phyloP scores from a whole-genome alignment of 768 basidiomycete species.

The Hygrophorus pudorinus region DNA sequence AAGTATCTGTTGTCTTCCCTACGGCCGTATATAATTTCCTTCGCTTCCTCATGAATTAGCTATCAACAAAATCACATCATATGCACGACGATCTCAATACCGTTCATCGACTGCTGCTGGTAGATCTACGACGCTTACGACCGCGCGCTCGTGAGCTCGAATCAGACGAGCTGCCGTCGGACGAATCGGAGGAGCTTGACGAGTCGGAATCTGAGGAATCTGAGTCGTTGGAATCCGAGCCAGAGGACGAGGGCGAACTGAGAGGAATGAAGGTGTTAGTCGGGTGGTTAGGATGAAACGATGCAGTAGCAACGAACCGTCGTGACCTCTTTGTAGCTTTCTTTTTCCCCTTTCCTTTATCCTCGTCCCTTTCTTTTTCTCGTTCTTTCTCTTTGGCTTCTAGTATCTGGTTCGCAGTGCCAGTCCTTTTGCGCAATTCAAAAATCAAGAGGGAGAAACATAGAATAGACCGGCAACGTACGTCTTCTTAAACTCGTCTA shows the following conservation, averaged over 20 bases:
- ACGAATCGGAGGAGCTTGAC: constrained; percentile 27
- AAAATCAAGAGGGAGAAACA: constrained; percentile 2
- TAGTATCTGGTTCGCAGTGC: constrained; percentile 79
- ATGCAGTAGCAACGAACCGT: constrained; percentile 18
- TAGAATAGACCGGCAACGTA: constrained; percentile 23
- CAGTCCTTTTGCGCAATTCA: constrained; percentile 34
- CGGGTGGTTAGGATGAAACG: neutral
- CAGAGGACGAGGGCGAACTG: constrained; percentile 23
- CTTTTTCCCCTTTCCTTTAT: constrained; percentile 22
- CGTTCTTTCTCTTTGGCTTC: constrained; percentile 76
- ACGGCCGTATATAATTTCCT: neutral
- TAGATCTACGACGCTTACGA: constrained; percentile 28
- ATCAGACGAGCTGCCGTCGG: constrained; percentile 29
- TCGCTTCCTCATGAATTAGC: too few species aligned
- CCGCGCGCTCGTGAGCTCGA: constrained; percentile 32
- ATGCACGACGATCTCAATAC: too few species aligned
- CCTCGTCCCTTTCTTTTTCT: constrained; percentile 27
- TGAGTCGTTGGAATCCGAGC: constrained; percentile 24
- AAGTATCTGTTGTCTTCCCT: neutral
- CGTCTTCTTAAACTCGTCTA: constrained; percentile 86
- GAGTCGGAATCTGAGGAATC: constrained; percentile 31
- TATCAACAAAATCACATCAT: too few species aligned
- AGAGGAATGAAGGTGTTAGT: neutral
- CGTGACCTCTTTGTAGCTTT: constrained; percentile 26
- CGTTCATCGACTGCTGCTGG: too few species aligned